Percentiles rank a stretch among this genome's conserved stretches.
Evolutionary conservation across 139 green algal species (phyloP).

Genomic region (Asterochloris erici): DNA sequence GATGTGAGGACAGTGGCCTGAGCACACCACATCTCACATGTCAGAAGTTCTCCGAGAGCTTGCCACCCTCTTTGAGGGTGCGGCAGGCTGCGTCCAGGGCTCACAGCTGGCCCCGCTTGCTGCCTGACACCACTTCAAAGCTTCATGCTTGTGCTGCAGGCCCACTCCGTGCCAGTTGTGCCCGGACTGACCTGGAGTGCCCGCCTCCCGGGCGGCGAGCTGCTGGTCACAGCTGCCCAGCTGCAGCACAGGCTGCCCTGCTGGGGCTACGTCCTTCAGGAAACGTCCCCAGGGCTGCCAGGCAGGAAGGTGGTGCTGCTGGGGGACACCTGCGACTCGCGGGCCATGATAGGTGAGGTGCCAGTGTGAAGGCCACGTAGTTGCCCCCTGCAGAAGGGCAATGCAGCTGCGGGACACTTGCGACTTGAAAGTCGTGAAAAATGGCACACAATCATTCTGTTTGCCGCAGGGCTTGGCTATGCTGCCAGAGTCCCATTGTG

Average conservation of each 20-base stretch:
- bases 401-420: constrained; percentile 90
- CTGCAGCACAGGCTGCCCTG: constrained; percentile 83
- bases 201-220: constrained; percentile 18
- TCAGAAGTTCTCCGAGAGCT: too few species aligned
- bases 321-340: constrained; percentile 85
- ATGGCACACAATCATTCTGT: neutral
- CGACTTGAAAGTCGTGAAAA: constrained; percentile 57
- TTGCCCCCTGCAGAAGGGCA: constrained; percentile 19
- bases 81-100: neutral
- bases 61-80: too few species aligned
- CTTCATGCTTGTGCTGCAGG: neutral
- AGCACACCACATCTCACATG: too few species aligned
- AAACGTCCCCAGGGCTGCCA: constrained; percentile 16
- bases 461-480: too few species aligned
- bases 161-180: constrained; percentile 22
- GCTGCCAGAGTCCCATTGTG: too few species aligned
- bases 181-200: constrained; percentile 40
- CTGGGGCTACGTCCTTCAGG: constrained; percentile 78
- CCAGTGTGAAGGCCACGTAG: neutral
- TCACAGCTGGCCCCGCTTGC: neutral
- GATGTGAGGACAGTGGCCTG: too few species aligned
- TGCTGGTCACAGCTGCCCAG: constrained; percentile 45
- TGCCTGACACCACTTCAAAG: neutral
- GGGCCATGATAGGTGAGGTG: constrained; percentile 46
- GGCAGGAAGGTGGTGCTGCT: constrained; percentile 83